phyloP scores from a whole-genome alignment of 2,329 filamentous ascomycete species.

The Fusarium sp. region DNA sequence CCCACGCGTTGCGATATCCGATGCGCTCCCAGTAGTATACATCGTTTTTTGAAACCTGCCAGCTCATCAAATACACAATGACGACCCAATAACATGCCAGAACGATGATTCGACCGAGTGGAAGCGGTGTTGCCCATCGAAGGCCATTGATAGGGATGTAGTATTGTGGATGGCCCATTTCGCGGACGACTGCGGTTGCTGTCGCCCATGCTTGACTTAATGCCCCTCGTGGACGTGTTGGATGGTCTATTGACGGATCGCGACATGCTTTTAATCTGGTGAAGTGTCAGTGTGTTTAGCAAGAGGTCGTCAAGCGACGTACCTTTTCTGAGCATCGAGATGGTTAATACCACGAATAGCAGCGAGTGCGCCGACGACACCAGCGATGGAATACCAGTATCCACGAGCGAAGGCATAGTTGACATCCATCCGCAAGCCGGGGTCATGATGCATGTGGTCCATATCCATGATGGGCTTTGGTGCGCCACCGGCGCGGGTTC shows the following conservation, averaged over 20 bases:
- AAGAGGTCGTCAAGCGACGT: not conserved
- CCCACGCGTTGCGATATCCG: slow-evolving; percentile 75
- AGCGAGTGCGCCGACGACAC: slow-evolving; percentile 56
- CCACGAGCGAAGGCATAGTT: slow-evolving; percentile 64
- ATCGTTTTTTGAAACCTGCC: slow-evolving; percentile 60
- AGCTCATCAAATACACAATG: slow-evolving; percentile 66
- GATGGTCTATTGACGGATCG: slow-evolving; percentile 57
- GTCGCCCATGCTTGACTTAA: slow-evolving; percentile 67
- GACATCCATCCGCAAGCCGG: slow-evolving; percentile 51
- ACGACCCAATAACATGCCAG: slow-evolving; percentile 68
- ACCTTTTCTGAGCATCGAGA: slow-evolving; percentile 57
- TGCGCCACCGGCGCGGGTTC: not conserved
- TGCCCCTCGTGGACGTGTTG: slow-evolving; percentile 61
- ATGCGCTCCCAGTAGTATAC: slow-evolving; percentile 71
- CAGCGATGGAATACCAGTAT: slow-evolving; percentile 69
- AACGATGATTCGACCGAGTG: slow-evolving; percentile 65
- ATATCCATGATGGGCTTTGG: slow-evolving; percentile 48
- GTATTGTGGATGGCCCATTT: slow-evolving; percentile 66
- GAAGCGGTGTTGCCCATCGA: slow-evolving; percentile 68
- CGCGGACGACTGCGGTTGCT: slow-evolving; percentile 65
- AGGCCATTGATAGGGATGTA: slow-evolving; percentile 58
- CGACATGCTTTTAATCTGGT: slow-evolving; percentile 59
- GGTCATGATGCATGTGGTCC: slow-evolving; percentile 43
- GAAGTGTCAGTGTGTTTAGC: accelerated
- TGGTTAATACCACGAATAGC: slow-evolving; percentile 56